Evolutionary conservation across 345 rosid species (phyloP).

Genomic region (Boechera stricta): DNA sequence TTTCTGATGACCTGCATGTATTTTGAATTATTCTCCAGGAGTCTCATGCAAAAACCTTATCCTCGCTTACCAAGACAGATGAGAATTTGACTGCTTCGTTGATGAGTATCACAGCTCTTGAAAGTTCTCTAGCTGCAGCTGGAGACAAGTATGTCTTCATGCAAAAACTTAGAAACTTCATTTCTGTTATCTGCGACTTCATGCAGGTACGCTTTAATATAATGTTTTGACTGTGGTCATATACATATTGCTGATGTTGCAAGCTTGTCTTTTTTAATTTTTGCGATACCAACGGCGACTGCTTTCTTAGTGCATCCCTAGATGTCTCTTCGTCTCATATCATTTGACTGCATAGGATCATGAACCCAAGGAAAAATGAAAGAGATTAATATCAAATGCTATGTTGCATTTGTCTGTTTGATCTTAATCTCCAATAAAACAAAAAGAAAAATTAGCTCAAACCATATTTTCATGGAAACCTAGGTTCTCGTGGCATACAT

Average conservation of each 20-base stretch:
- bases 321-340: conserved; percentile 18
- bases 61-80: conserved; percentile 70
- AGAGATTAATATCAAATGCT: background rate
- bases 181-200: conserved; percentile 94
- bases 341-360: conserved; percentile 29
- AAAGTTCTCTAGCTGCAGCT: conserved; percentile 77
- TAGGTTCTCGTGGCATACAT: conserved; percentile 9
- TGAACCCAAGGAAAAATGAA: background rate
- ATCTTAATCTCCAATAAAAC: conserved; percentile 6
- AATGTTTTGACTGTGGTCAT: conserved; percentile 37
- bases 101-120: conserved; percentile 74
- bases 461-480: conserved; percentile 6
- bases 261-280: conserved; percentile 8
- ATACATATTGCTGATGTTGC: conserved; percentile 28
- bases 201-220: conserved; percentile 82
- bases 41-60: conserved; percentile 68
- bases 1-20: conserved; percentile 34
- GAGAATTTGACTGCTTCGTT: conserved; percentile 89
- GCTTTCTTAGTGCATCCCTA: conserved; percentile 30
- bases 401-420: conserved; percentile 10
- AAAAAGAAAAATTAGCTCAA: background rate
- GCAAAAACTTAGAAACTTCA: conserved; percentile 97
- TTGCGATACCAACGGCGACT: conserved; percentile 10
- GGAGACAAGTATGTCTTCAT: conserved; percentile 98
- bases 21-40: conserved; percentile 58